These are phyloP conservation scores for Mrakia frigida DNA, from an alignment of 768 basidiomycete species.

Conservation along the genomic window DNA sequence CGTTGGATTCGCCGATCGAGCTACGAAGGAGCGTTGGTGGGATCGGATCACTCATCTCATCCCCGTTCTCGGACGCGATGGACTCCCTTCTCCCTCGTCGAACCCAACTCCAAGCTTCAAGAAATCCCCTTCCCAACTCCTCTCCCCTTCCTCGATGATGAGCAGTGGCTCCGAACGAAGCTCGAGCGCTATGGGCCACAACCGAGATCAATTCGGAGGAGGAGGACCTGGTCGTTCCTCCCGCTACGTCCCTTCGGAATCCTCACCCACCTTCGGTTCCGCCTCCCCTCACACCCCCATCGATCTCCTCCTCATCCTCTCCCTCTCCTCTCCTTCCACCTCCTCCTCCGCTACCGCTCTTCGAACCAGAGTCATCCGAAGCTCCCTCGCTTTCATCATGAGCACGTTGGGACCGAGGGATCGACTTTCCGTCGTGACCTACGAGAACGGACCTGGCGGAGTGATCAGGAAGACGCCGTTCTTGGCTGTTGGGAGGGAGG, in stretches of 20 bases:
- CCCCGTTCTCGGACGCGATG: conserved; percentile 35
- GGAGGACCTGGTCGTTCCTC: background rate
- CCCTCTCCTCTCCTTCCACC: conserved; percentile 73
- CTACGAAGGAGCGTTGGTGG: conserved; percentile 85
- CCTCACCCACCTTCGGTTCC: conserved; percentile 60
- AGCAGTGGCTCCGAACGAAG: conserved; percentile 15
- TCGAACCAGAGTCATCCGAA: conserved; percentile 81
- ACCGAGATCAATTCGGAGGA: background rate
- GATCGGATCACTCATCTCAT: conserved; percentile 75
- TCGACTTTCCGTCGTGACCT: conserved; percentile 83
- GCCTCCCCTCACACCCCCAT: conserved; percentile 79
- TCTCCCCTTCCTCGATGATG: conserved; percentile 5
- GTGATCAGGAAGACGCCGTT: conserved; percentile 90
- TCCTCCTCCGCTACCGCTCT: conserved; percentile 59
- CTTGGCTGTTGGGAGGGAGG: conserved; percentile 62
- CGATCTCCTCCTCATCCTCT: conserved; percentile 87
- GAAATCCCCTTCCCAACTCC: conserved; percentile 24
- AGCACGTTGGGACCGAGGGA: conserved; percentile 70
- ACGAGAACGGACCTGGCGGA: conserved; percentile 78
- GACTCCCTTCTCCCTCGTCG: conserved; percentile 1
- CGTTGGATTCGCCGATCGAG: conserved; percentile 84
- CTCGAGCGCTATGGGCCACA: background rate
- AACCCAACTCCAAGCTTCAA: conserved; percentile 33
- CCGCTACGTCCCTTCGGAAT: conserved; percentile 48
- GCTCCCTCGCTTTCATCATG: conserved; percentile 79